Conservation (phyloP, 768 basidiomycete species). For the Boletus coccyginus region DNA sequence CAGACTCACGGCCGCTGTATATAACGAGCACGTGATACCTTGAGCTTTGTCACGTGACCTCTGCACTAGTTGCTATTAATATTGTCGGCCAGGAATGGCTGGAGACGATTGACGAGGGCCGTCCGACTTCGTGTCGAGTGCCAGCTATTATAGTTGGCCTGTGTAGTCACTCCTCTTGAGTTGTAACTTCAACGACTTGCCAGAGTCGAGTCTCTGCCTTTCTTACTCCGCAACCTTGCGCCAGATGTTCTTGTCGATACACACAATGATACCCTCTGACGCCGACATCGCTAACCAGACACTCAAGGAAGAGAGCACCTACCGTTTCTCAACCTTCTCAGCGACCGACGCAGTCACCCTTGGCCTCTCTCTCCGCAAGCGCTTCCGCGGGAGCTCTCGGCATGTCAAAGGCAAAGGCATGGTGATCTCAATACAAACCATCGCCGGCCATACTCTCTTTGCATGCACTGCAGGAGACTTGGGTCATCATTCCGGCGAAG, state of each 20-base stretch:
- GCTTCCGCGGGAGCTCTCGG: constrained; percentile 71
- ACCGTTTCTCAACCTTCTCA: constrained; percentile 71
- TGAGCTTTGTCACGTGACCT: constrained; percentile 29
- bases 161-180: neutral
- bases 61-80: no score
- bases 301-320: constrained; percentile 64
- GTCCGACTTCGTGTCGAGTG: neutral
- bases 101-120: no score
- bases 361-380: constrained; percentile 75
- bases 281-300: constrained; percentile 71
- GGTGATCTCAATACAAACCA: constrained; percentile 76
- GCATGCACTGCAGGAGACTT: constrained; percentile 83
- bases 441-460: constrained; percentile 76
- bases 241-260: constrained; percentile 63
- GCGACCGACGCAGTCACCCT: constrained; percentile 80
- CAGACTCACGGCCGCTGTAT: no score
- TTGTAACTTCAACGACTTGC: neutral
- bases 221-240: constrained; percentile 12
- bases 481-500: constrained; percentile 60
- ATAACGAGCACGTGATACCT: constrained; percentile 19
- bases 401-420: constrained; percentile 78
- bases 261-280: constrained; percentile 62
- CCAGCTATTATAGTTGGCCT: neutral
- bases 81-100: no score
- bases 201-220: neutral